Evolutionary conservation across 257 asterid species (phyloP).

Genomic region (Leonotis leonurus): DNA sequence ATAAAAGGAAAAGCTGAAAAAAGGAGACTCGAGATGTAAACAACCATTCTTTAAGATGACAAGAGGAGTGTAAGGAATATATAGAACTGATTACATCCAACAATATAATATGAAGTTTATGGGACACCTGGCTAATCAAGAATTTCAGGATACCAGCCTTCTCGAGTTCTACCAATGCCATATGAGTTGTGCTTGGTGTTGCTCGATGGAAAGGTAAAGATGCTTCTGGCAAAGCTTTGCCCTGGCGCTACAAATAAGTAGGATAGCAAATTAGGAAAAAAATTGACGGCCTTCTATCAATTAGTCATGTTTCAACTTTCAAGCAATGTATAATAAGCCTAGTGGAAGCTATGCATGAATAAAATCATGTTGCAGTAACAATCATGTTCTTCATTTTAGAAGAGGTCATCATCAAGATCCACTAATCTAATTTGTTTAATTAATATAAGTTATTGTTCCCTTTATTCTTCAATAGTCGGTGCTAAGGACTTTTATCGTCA

Average conservation of each 20-base stretch:
- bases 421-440: no score
- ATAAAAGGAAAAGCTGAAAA: conserved; percentile 2
- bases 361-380: no score
- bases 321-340: not conserved
- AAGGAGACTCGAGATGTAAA: not conserved
- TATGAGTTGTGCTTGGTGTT: conserved; percentile 81
- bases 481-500: not conserved
- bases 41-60: not conserved
- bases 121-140: conserved; percentile 78
- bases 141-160: conserved; percentile 82
- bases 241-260: conserved; percentile 60
- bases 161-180: conserved; percentile 92
- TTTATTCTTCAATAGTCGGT: conserved; percentile 6
- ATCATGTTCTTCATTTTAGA: no score
- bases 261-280: conserved; percentile 6
- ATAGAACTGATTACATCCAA: not conserved
- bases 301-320: not conserved
- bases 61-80: not conserved
- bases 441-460: not conserved
- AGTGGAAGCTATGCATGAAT: not conserved
- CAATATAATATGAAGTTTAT: not conserved
- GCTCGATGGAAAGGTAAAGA: conserved; percentile 95
- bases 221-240: conserved; percentile 91
- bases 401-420: no score
- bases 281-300: not conserved